These are phyloP conservation scores for Pichia sp. DNA, from an alignment of 1,139 yeast species.

Conservation along the genomic window DNA sequence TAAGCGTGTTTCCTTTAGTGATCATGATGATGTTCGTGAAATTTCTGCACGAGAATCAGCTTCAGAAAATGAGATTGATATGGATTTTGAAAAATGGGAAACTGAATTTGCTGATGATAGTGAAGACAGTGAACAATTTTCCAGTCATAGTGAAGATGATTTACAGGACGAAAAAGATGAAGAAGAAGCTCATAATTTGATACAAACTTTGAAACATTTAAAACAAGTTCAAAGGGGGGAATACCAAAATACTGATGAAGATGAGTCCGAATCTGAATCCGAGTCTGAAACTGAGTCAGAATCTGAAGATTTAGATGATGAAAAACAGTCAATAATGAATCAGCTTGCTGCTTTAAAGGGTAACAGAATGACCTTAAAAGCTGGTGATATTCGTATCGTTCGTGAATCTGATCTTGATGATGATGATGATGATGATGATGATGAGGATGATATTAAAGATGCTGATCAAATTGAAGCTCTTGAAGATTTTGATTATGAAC, in stretches of 20 bases:
- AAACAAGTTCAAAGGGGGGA: slow-evolving; percentile 20
- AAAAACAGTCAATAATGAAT: slow-evolving; percentile 15
- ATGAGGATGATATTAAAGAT: slow-evolving; percentile 3
- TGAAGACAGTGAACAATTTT: slow-evolving; percentile 19
- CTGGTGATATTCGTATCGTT: slow-evolving; percentile 18
- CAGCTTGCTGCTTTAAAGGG: slow-evolving; percentile 14
- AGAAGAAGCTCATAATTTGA: slow-evolving; percentile 10
- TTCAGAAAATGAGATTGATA: slow-evolving; percentile 12
- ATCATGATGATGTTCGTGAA: slow-evolving; percentile 20
- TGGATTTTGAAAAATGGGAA: slow-evolving; percentile 18
- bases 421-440: background rate
- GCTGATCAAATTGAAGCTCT: slow-evolving; percentile 4
- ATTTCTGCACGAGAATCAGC: slow-evolving; percentile 14
- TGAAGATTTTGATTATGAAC: slow-evolving; percentile 10
- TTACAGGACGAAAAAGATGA: slow-evolving; percentile 25
- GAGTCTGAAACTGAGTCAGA: slow-evolving; percentile 14
- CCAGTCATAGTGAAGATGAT: slow-evolving; percentile 21
- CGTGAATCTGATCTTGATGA: slow-evolving; percentile 19
- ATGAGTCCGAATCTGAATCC: slow-evolving; percentile 13
- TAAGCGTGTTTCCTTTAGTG: slow-evolving; percentile 23
- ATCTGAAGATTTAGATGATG: slow-evolving; percentile 4
- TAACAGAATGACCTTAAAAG: slow-evolving; percentile 1
- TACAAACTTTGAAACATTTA: slow-evolving; percentile 14
- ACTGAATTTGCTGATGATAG: slow-evolving; percentile 11
- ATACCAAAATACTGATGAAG: slow-evolving; percentile 20